phyloP scores from a whole-genome alignment of 495 filamentous ascomycete genomes.

The Tuber borchii region DNA sequence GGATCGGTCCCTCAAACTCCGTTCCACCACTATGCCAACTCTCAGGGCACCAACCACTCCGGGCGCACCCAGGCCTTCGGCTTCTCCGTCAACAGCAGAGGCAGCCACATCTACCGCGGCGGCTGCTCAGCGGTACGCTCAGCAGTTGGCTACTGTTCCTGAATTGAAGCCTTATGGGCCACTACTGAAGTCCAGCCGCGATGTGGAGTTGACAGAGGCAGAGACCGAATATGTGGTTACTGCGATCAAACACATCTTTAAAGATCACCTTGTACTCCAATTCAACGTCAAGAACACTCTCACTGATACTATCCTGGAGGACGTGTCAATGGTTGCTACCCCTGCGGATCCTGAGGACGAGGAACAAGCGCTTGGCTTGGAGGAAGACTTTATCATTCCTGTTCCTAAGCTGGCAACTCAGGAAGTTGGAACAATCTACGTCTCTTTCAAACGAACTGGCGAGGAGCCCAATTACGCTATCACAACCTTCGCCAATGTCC shows the following conservation, averaged over 20 bases:
- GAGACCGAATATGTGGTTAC: slow-evolving; percentile 96
- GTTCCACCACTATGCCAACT: slow-evolving; percentile 76
- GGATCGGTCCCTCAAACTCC: slow-evolving; percentile 88
- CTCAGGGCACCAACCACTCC: slow-evolving; percentile 86
- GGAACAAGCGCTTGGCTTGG: slow-evolving; percentile 49
- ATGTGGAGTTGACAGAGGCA: slow-evolving; percentile 88
- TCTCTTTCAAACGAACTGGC: slow-evolving; percentile 77
- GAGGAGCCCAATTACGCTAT: slow-evolving; percentile 66
- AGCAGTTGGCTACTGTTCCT: slow-evolving; percentile 74
- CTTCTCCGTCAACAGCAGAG: slow-evolving; percentile 61
- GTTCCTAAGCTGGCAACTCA: slow-evolving; percentile 71
- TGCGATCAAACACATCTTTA: slow-evolving; percentile 94
- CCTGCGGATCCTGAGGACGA: slow-evolving; percentile 77
- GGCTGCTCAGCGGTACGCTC: slow-evolving; percentile 54
- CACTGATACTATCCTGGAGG: slow-evolving; percentile 77
- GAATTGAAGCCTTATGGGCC: slow-evolving; percentile 82
- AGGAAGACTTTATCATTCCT: slow-evolving; percentile 91
- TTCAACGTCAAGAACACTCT: slow-evolving; percentile 98
- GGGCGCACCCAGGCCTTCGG: slow-evolving; percentile 49
- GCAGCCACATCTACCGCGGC: slow-evolving; percentile 64
- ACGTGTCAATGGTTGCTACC: slow-evolving; percentile 80
- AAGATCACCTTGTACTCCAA: slow-evolving; percentile 90
- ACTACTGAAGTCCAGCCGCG: slow-evolving; percentile 78
- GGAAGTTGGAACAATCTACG: slow-evolving; percentile 86
- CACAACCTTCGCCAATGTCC: slow-evolving; percentile 77